Base-by-base conservation (phyloP, 345 rosid species). In the Populus ilicifolia region DNA sequence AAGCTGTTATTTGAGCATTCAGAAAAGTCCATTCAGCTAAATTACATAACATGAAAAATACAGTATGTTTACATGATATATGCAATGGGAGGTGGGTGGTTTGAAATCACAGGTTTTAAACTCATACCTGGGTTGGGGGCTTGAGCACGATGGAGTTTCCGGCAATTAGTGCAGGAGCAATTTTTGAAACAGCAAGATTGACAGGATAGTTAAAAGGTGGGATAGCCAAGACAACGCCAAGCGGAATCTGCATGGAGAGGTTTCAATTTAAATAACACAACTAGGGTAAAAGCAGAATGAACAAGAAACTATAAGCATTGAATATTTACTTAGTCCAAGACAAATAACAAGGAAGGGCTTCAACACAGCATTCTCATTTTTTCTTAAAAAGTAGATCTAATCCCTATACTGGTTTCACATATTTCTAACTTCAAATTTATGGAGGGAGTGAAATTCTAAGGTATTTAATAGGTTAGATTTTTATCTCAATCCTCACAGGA, bases 151-250 rank as follows among this genome's bases (percentile, higher is more conserved):
- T 89, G 27, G 99, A 92, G 84, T 96, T 96, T 77, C 99, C 98
- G 1, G 98, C 92, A 9, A 96, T 92, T 68, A 93, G 83, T 30
- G 98, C 99, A 27, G 98, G 98, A 59, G 89, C 98, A 48, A 96
- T 90, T 83, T 93, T 96, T 3, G 97, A 96, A 46, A 93, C 97
- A 8, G 99, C 99, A 23, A 96, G 91, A 85, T 93, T 96, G 21
- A 96, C 99, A 5, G 99, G 99, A 87, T 96, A 96, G 81, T 96
- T 96, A 80, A 96, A 96, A 9, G 98, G 99, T 44, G 99, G 99
- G 76, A 93, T 96, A 36, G 99, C 99, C 74, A 96, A 80, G 82
- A 96, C 87, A 69, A 96, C 96, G 5, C 99, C 99, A 0, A 93
- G 93, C 0, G 99, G 99, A 75, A 96, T 80, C 99, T 96, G 83